A percentile compares a stretch with the other conserved stretches of the same genome.
Conservation (phyloP, 2,329 filamentous ascomycete species). For the Allantophomopsis lycopodina region DNA sequence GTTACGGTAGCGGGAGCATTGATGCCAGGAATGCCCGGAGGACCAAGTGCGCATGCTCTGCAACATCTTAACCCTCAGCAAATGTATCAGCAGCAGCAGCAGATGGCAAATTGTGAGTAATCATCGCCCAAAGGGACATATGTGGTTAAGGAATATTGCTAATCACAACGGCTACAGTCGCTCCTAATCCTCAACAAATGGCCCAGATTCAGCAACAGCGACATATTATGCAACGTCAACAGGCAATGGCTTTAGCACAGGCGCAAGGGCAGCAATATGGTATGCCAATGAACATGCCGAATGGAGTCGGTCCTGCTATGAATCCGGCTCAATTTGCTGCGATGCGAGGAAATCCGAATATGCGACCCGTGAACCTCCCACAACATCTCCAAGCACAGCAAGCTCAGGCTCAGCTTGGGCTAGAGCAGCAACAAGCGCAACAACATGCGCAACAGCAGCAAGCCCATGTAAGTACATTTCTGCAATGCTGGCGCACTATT, state of each 20-base stretch:
- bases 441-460: constrained; percentile 19
- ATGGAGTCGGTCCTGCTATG: constrained; percentile 35
- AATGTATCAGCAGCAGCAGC: constrained; percentile 27
- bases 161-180: constrained; percentile 3
- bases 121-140: not conserved
- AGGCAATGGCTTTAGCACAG: constrained; percentile 11
- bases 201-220: constrained; percentile 33
- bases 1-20: constrained; percentile 56
- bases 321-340: constrained; percentile 36
- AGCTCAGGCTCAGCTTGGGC: constrained; percentile 20
- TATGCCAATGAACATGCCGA: constrained; percentile 37
- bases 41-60: constrained; percentile 51
- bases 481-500: not conserved
- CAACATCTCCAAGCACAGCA: constrained; percentile 28
- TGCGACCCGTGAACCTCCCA: constrained; percentile 25
- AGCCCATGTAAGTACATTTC: constrained; percentile 7
- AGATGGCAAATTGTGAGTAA: constrained; percentile 15
- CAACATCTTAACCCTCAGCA: constrained; percentile 53
- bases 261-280: constrained; percentile 35
- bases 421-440: constrained; percentile 25
- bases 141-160: constrained; percentile 2
- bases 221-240: constrained; percentile 30
- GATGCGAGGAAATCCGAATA: constrained; percentile 27
- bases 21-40: constrained; percentile 64
- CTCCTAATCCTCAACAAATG: constrained; percentile 16